Conservation (phyloP, 495 filamentous ascomycete species). For the Podospora conica region DNA sequence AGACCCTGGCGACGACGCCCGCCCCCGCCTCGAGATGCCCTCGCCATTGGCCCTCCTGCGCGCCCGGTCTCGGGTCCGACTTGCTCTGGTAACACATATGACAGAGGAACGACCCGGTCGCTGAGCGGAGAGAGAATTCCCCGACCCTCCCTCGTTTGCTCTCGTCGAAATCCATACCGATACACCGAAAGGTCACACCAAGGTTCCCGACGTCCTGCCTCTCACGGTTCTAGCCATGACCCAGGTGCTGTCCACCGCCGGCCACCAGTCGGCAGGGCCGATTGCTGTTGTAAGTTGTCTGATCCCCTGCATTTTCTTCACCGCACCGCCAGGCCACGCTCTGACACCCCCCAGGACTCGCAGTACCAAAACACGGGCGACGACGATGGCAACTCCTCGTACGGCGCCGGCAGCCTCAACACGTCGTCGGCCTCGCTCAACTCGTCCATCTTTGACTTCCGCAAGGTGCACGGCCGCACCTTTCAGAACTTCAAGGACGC, state of each 20-base stretch:
- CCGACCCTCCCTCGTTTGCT: background rate
- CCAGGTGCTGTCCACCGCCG: background rate
- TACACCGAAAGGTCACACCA: background rate
- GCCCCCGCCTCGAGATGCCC: background rate
- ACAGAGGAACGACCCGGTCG: background rate
- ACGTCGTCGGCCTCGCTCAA: conserved; percentile 19
- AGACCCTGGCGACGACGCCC: background rate
- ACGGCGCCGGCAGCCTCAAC: background rate
- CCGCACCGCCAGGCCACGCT: background rate
- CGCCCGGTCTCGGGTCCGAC: background rate
- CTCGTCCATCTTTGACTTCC: conserved; percentile 28
- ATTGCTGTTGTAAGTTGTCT: background rate
- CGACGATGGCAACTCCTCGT: background rate
- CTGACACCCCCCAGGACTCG: background rate
- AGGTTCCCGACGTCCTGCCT: background rate
- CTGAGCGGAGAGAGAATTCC: background rate
- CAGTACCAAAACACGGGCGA: background rate
- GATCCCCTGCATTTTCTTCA: background rate
- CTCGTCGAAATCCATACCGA: background rate
- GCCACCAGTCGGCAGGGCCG: background rate
- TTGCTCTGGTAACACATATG: background rate
- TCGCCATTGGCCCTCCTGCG: background rate
- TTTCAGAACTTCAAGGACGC: conserved; percentile 19
- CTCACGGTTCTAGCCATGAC: background rate
- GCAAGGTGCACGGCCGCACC: conserved; percentile 19